Percentiles rank a stretch among this genome's conserved stretches.
Conservation (phyloP, 305 asterid species). For the Fraxinus sp. region DNA sequence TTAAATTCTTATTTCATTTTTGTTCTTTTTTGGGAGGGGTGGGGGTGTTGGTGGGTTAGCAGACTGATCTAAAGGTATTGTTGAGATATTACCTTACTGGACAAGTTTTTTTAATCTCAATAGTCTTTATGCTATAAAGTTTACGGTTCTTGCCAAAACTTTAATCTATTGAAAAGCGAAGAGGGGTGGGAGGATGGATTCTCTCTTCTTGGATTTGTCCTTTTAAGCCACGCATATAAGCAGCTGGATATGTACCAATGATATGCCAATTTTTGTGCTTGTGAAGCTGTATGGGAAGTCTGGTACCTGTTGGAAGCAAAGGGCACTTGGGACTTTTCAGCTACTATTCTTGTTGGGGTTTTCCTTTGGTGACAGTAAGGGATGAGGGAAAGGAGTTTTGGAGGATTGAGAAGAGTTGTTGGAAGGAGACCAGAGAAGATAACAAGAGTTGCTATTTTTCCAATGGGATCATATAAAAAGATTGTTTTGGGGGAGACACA, state of each 20-base stretch:
- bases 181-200: neutral
- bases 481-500: neutral
- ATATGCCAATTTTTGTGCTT: neutral
- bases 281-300: constrained; percentile 2
- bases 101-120: neutral
- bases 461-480: constrained; percentile 4
- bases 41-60: neutral
- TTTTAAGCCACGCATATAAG: constrained; percentile 3
- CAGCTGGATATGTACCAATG: neutral
- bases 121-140: neutral
- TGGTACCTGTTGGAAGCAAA: constrained; percentile 15
- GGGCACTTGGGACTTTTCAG: constrained; percentile 1
- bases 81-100: neutral
- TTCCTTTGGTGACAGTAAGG: neutral
- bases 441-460: neutral
- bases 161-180: neutral
- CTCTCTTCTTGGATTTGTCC: constrained; percentile 1
- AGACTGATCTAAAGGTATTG: neutral
- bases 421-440: constrained; percentile 1
- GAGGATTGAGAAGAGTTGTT: neutral
- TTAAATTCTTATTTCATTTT: neutral
- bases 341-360: constrained; percentile 7
- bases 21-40: neutral
- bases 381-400: neutral
- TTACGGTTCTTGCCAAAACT: neutral